Base-by-base conservation (phyloP, 2,329 filamentous ascomycete genomes). In the Phyllosticta capitalensis region DNA sequence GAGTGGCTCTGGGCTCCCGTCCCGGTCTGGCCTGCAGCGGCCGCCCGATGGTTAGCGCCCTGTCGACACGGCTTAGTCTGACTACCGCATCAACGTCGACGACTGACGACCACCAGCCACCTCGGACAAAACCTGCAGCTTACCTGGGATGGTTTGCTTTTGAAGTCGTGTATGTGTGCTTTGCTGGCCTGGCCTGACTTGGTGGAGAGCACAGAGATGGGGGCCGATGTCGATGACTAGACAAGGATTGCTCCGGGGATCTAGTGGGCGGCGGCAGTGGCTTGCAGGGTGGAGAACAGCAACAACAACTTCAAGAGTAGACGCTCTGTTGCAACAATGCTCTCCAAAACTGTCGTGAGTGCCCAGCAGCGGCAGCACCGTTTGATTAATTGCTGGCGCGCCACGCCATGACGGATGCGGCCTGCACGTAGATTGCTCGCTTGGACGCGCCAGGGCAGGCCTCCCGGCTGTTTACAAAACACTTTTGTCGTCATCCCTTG, bases 341-440 rank as follows among this genome's bases (percentile, higher is more conserved):
- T 33, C 3, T 33, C 30, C 14, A 14, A 33, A 2, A 17, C 30
- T 38, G 56, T n/a, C 55, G 24, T 28, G 56, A 58, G 56, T n/a
- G n/a, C n/a, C n/a, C n/a, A n/a, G n/a, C n/a, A n/a, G n/a, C n/a
- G 49, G n/a, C 56, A 53, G 50, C 19, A n/a, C 51, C 57, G 52
- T 59, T 54, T 59, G 57, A 59, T 59, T 59, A 59, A 54, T n/a
- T 54, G 24, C 28, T 54, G 52, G 56, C 53, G 26, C 26, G 26
- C 30, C 56, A 52, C 56, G 55, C 55, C 30, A 51, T 30, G 38
- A 28, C 30, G 55, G 55, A 45, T 51, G 55, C 49, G 49, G 52
- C 52, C 24, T 19, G 50, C 24, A 20, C 52, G 30, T 21, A 59
- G 57, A 59, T 59, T 59, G 57, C 57, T 20, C 52, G n/a, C n/a